Evolutionary conservation across 148 eudicot genomes (phyloP).

Genomic region (Silene conica): DNA sequence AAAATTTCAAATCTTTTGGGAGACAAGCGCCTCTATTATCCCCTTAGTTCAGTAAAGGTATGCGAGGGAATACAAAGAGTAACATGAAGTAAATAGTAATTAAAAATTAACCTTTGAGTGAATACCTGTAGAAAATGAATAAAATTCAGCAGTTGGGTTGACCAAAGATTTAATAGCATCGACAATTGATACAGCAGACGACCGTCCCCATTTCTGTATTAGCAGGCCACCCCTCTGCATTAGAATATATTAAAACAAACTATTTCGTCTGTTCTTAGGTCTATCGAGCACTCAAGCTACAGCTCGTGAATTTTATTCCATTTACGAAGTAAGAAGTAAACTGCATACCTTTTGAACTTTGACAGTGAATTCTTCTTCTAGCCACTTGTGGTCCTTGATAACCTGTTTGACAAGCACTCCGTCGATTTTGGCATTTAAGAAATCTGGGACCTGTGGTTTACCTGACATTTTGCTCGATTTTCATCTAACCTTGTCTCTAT

Average conservation of each 20-base stretch:
- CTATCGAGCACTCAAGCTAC: no score
- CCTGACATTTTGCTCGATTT: constrained; percentile 99
- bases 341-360: constrained; percentile 75
- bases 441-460: constrained; percentile 78
- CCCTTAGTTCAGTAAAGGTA: no score
- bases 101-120: no score
- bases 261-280: no score
- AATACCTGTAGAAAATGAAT: no score
- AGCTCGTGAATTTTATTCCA: no score
- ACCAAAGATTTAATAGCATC: constrained; percentile 89
- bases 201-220: constrained; percentile 97
- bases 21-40: no score
- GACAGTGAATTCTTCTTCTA: constrained; percentile 86
- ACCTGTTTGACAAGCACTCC: constrained; percentile 84
- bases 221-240: constrained; percentile 93
- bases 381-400: constrained; percentile 83
- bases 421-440: constrained; percentile 76
- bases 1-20: no score
- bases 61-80: no score
- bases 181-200: constrained; percentile 90
- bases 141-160: constrained; percentile 83
- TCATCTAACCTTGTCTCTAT: constrained; percentile 97
- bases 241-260: no score
- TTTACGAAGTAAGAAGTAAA: no score
- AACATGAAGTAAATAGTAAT: no score